Evolutionary conservation across 805 yeast genomes (phyloP).

Genomic region (Middelhovenomyces tepae): DNA sequence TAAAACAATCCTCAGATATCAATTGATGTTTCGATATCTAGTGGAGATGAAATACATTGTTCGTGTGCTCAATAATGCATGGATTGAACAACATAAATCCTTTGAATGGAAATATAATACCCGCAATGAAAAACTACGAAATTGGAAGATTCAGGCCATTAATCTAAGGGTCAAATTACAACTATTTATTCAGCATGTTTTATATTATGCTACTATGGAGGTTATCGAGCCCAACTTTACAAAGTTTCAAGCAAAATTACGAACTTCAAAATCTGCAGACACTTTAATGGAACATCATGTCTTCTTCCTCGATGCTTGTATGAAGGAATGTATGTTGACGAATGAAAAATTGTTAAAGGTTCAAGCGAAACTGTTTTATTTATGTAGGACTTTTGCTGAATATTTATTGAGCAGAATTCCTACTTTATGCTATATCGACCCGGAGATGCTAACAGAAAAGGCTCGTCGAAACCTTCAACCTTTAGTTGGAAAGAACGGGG

Average conservation of each 20-base stretch:
- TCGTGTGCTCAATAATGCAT: constrained; percentile 50
- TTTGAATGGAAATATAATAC: constrained; percentile 54
- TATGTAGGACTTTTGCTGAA: constrained; percentile 22
- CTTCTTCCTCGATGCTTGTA: constrained; percentile 49
- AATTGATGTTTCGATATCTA: constrained; percentile 66
- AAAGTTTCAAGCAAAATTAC: constrained; percentile 28
- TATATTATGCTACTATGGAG: constrained; percentile 46
- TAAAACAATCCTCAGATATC: constrained; percentile 68
- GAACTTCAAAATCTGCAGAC: constrained; percentile 32
- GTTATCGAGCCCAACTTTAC: constrained; percentile 51
- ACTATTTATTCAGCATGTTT: constrained; percentile 46
- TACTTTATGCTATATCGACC: constrained; percentile 22
- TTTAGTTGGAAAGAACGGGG: constrained; percentile 15
- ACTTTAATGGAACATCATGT: constrained; percentile 40
- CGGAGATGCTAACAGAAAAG: constrained; percentile 14
- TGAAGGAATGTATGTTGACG: constrained; percentile 61
- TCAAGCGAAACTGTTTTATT: constrained; percentile 34
- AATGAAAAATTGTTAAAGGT: constrained; percentile 43
- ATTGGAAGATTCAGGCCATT: constrained; percentile 35
- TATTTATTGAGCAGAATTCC: constrained; percentile 18
- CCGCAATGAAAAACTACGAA: constrained; percentile 35
- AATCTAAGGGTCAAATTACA: constrained; percentile 40
- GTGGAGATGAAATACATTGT: constrained; percentile 55
- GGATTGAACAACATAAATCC: constrained; percentile 61
- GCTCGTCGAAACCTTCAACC: constrained; percentile 11